A percentile compares a stretch with the other conserved stretches of the same genome.
phyloP scores from a whole-genome alignment of 2,329 filamentous ascomycete genomes.

The Raffaelea ambrosiae region DNA sequence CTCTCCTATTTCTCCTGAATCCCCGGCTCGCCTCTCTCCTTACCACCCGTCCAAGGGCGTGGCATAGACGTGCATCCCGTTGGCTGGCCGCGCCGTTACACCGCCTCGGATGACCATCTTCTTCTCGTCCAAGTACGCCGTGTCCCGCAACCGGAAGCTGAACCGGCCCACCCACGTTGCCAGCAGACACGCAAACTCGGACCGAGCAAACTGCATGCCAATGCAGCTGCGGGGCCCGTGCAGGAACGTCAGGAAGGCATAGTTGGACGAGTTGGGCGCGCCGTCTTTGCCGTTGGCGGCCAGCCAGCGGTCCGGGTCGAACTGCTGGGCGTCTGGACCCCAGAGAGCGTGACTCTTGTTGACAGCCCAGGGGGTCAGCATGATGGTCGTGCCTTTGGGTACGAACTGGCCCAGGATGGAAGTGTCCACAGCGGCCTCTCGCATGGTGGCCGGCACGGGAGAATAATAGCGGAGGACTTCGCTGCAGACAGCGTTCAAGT shows the following conservation, averaged over 20 bases:
- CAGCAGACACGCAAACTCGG: conserved; percentile 77
- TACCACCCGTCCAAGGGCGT: conserved; percentile 62
- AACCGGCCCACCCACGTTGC: conserved; percentile 72
- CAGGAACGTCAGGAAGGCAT: conserved; percentile 71
- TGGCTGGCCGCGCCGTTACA: conserved; percentile 63
- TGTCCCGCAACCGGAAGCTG: conserved; percentile 47
- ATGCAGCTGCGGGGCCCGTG: conserved; percentile 85
- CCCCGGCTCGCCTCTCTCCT: too few species aligned
- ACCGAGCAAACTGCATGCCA: conserved; percentile 68
- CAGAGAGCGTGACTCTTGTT: conserved; percentile 64
- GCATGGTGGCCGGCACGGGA: conserved; percentile 63
- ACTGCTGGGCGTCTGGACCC: conserved; percentile 66
- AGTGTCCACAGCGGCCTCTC: conserved; percentile 56
- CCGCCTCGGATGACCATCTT: conserved; percentile 60
- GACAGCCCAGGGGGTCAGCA: conserved; percentile 56
- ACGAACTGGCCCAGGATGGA: conserved; percentile 56
- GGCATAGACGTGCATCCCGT: conserved; percentile 62
- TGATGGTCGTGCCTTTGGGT: conserved; percentile 61
- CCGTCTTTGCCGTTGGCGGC: conserved; percentile 35
- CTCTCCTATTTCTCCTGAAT: too few species aligned
- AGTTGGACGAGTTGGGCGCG: conserved; percentile 62
- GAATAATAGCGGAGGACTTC: conserved; percentile 68
- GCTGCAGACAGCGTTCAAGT: conserved; percentile 69
- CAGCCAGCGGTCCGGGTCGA: conserved; percentile 74
- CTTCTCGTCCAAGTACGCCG: conserved; percentile 56